Conservation (phyloP, 495 filamentous ascomycete species). For the Chaetomium fimeti region DNA sequence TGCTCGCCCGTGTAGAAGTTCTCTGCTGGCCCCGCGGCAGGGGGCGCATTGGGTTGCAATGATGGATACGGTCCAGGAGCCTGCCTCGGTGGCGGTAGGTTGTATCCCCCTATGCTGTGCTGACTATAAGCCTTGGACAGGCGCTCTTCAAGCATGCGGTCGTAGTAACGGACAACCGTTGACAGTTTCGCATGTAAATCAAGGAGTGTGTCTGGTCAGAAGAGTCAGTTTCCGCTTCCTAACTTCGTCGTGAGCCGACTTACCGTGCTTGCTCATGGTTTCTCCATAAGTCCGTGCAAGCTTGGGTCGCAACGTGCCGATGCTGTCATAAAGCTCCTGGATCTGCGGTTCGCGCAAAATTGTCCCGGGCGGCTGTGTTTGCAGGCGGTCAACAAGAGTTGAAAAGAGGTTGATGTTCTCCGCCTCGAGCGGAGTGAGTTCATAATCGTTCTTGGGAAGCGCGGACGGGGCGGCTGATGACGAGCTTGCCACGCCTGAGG, state of each 20-base stretch:
- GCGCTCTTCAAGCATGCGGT: constrained; percentile 94
- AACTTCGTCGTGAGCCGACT: constrained; percentile 31
- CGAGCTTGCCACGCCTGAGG: constrained; percentile 43
- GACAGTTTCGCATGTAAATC: constrained; percentile 94
- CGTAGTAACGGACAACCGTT: constrained; percentile 97
- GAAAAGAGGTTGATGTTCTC: constrained; percentile 98
- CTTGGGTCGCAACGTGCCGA: constrained; percentile 87
- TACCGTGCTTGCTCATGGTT: constrained; percentile 99
- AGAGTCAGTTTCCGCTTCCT: constrained; percentile 44
- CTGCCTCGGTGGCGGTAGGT: constrained; percentile 50
- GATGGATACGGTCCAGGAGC: constrained; percentile 66
- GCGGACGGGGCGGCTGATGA: constrained; percentile 45
- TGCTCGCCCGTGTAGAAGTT: constrained; percentile 75
- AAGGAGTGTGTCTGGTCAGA: constrained; percentile 66
- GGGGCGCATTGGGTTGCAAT: constrained; percentile 53
- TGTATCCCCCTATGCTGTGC: constrained; percentile 60
- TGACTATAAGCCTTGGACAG: constrained; percentile 90
- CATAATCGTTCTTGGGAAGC: constrained; percentile 84
- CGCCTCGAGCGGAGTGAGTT: constrained; percentile 88
- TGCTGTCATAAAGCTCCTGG: constrained; percentile 96
- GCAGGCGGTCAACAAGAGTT: constrained; percentile 88
- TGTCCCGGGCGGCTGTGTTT: constrained; percentile 92
- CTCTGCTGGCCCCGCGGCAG: constrained; percentile 59
- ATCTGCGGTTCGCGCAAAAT: constrained; percentile 95
- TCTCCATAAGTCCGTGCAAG: constrained; percentile 95